phyloP scores from a whole-genome alignment of 1,284 basidiomycete genomes.

The Austroboletus novae-zelandiae region DNA sequence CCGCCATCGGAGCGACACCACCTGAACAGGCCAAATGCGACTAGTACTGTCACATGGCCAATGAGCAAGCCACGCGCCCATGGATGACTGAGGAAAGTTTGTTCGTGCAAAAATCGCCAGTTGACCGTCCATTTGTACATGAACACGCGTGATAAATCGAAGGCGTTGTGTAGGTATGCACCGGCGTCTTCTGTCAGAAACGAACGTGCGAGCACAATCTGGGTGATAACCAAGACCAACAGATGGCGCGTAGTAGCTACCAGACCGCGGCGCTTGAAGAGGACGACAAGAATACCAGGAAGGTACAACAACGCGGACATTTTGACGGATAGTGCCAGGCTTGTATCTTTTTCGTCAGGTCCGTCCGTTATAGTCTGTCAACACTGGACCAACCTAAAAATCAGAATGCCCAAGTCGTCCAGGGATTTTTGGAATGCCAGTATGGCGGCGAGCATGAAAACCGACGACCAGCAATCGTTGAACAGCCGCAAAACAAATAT shows the following conservation, averaged over 20 bases:
- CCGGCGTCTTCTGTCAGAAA: constrained; percentile 66
- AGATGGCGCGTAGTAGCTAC: constrained; percentile 53
- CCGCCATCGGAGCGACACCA: constrained; percentile 76
- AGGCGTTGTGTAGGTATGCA: constrained; percentile 77
- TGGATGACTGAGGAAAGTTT: constrained; percentile 63
- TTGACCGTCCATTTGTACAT: constrained; percentile 98
- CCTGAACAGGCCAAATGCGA: constrained; percentile 67
- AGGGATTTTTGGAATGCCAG: constrained; percentile 57
- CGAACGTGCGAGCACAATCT: constrained; percentile 66
- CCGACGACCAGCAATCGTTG: constrained; percentile 90
- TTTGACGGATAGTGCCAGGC: constrained; percentile 88
- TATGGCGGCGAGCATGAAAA: constrained; percentile 59
- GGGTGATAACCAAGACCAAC: constrained; percentile 50
- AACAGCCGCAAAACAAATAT: constrained; percentile 92
- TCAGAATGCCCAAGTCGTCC: constrained; percentile 60
- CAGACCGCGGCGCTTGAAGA: constrained; percentile 74
- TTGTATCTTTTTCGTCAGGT: constrained; percentile 33
- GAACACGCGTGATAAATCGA: constrained; percentile 88
- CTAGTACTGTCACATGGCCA: constrained; percentile 61
- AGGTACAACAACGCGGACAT: constrained; percentile 96
- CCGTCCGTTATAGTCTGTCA: background rate
- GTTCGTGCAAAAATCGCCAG: constrained; percentile 86
- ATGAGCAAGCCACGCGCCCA: constrained; percentile 68
- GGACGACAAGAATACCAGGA: constrained; percentile 80
- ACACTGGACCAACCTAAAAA: constrained; percentile 66